Evolutionary conservation across 352 stramenopile genomes (phyloP), one percentile per base, ranked within the genome.

Genomic region (Phytophthora pluvialis): DNA sequence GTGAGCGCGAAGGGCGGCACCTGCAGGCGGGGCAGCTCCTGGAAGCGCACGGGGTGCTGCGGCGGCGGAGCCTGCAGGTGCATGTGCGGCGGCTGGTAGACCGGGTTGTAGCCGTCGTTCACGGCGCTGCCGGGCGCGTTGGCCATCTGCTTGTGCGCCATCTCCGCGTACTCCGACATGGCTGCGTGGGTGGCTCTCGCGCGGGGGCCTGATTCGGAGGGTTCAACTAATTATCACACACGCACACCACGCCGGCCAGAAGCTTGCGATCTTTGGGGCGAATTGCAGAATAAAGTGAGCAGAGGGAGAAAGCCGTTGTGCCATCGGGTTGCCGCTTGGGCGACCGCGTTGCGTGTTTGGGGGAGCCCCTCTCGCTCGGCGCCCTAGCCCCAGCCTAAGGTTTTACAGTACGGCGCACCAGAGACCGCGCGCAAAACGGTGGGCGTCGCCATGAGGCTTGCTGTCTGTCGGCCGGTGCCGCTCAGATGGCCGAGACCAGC

Each of bases 1-100:
- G 74, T 72, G 21, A 89, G 64, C 50, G 76, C 74, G 39, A 85
- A 83, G 16, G 80, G 73, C 6, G 81, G 81, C 48, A 90, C 80
- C 40, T 90, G 81, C 36, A 90, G 66, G 3, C 81, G 73, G 12
- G 81, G 81, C n/a, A 90, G 78, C 72, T 90, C 81, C 64, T 88
- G 77, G 75, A 85, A 83, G 43, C 67, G 68, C 43, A 73, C 51
- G 21, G 67, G 56, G 15, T 67, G 44, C 28, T 65, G 62, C n/a
- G 33, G 42, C 5, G 40, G 31, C n/a, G 39, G 57, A 42, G 49
- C 21, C 12, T 67, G 65, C 60, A 61, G 39, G 45, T 55, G 54
- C 31, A 60, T 44, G 31, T 65, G 67, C 31, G 11, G 42, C 6
- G 44, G 38, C 58, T 62, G 55, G 44, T 68, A 65, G 9, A 49